phyloP scores from a whole-genome alignment of 805 yeast species.

The Wickerhamiella australiensis region DNA sequence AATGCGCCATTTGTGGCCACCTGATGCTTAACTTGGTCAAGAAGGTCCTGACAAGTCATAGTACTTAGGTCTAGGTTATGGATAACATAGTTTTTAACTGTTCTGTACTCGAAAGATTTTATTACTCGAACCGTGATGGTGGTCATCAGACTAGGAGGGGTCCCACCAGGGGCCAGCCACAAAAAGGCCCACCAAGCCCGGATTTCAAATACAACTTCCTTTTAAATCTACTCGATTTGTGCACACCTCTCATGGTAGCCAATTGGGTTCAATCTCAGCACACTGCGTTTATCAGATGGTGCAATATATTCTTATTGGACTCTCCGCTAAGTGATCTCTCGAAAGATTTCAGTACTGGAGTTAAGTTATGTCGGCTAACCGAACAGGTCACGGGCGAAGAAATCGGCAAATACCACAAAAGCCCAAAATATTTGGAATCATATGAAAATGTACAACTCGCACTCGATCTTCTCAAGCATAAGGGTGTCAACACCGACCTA shows the following conservation, averaged over 20 bases:
- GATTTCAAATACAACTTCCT: background rate
- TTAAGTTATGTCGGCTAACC: slow-evolving; percentile 28
- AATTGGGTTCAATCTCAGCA: slow-evolving; percentile 32
- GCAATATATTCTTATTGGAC: slow-evolving; percentile 27
- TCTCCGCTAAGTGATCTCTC: slow-evolving; percentile 23
- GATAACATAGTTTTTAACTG: slow-evolving; percentile 64
- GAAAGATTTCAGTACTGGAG: slow-evolving; percentile 28
- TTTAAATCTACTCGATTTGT: background rate
- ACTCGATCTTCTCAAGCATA: slow-evolving; percentile 27
- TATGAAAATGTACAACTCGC: slow-evolving; percentile 32
- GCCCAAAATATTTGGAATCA: slow-evolving; percentile 29
- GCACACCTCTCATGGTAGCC: slow-evolving; percentile 25
- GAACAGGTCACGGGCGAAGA: slow-evolving; percentile 30
- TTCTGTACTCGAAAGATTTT: slow-evolving; percentile 85
- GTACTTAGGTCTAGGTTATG: slow-evolving; percentile 56
- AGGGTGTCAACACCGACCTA: slow-evolving; percentile 29
- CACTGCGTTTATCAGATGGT: slow-evolving; percentile 32
- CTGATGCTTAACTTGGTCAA: slow-evolving; percentile 37
- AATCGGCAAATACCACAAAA: slow-evolving; percentile 26
- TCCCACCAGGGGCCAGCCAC: slow-evolving; percentile 5
- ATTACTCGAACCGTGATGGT: slow-evolving; percentile 75
- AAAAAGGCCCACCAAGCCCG: background rate
- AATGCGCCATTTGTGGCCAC: slow-evolving; percentile 51
- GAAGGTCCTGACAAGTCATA: slow-evolving; percentile 53
- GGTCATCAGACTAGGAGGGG: slow-evolving; percentile 26